A percentile compares a stretch with the other conserved stretches of the same genome.
Conservation (phyloP, 176 grass and related monocot species). For the Triticum aestivum region DNA sequence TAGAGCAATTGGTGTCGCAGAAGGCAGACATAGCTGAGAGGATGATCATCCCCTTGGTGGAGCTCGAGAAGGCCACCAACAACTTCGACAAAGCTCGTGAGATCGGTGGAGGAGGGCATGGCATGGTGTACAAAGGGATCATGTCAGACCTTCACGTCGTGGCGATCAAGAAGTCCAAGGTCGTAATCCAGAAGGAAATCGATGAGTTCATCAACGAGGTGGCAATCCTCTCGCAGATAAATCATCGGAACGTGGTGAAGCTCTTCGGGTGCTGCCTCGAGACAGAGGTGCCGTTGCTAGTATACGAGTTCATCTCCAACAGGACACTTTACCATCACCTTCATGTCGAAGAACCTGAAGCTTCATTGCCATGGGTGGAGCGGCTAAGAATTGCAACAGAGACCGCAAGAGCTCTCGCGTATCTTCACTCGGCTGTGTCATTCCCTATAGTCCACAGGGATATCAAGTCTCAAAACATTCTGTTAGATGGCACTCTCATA, state of each 20-base stretch:
- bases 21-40: constrained; percentile 54
- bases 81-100: constrained; percentile 19
- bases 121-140: constrained; percentile 55
- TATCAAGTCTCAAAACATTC: constrained; percentile 35
- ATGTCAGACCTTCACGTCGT: constrained; percentile 32
- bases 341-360: neutral
- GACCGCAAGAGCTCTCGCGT: neutral
- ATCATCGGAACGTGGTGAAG: constrained; percentile 50
- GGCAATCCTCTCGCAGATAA: constrained; percentile 54
- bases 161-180: constrained; percentile 63
- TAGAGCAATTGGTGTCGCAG: constrained; percentile 43
- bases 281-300: constrained; percentile 49
- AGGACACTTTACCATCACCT: constrained; percentile 50
- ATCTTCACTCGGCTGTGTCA: neutral
- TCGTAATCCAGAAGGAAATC: constrained; percentile 37
- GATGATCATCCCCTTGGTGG: constrained; percentile 42
- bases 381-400: neutral
- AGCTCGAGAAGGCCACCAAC: constrained; percentile 41
- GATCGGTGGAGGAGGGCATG: constrained; percentile 44
- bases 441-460: constrained; percentile 25
- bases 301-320: constrained; percentile 61
- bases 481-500: constrained; percentile 10
- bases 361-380: constrained; percentile 11
- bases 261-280: constrained; percentile 64
- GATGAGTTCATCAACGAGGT: constrained; percentile 65